Base-by-base conservation (phyloP, 2,329 filamentous ascomycete species). In the Byssoonygena ceratinophila region DNA sequence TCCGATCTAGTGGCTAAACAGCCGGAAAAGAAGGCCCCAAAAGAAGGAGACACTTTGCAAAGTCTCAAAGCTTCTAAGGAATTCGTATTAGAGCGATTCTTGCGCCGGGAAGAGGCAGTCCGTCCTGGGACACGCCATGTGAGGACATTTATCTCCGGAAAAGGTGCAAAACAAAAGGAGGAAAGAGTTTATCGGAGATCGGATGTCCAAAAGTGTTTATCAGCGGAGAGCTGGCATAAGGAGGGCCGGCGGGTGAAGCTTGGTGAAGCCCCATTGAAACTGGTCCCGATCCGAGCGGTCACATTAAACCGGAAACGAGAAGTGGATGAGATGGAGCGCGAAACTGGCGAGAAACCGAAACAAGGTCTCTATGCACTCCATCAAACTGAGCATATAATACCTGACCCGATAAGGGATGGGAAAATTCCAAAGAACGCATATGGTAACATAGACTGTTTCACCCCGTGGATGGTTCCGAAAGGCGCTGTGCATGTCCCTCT, bases 361-460 rank as follows among this genome's bases (percentile, higher is more conserved):
- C 92, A 98, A 65, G 90, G 89, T 0, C 71, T 98, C 0, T 98
- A 88, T 68, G 82, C 85, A 51, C 74, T 78, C 53, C 82, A 85
- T 7, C 92, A 98, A 68, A 98, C 92, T 0, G 87, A 94, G 52
- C 96, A 87, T 82, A 97, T 97, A 65, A 91, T 96, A 52, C 91
- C 91, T 1, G 80, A 84, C 1, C 89, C 90, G 0, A 94, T 96
- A 52, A 68, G 80, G 55, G 79, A 95, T 61, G 91, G 91, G 0
- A 70, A 85, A 12, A 96, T 97, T 55, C 92, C 92, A 0, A 94
- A 92, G 68, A 98, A 98, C 61, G 82, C 83, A 32, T 98, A 91
- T 61, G 91, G 91, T 7, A 98, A 98, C 59, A 97, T 98, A 56
- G 92, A 98, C 66, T 81, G 95, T 51, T 98, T 94, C 65, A 90